phyloP scores from a whole-genome alignment of 768 basidiomycete genomes.

The Lactarius sanguifluus region DNA sequence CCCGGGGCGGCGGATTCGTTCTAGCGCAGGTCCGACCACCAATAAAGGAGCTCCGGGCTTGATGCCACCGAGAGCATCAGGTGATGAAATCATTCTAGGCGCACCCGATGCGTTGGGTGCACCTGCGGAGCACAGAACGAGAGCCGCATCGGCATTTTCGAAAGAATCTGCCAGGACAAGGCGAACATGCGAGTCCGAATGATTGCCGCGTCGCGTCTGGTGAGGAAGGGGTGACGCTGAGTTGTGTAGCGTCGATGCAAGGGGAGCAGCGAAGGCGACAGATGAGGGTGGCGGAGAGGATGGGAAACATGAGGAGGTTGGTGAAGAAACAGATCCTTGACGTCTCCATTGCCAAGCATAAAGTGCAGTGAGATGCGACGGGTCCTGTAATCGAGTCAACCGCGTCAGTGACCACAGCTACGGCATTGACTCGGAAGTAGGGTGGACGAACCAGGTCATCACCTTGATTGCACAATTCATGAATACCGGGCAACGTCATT shows the following conservation, averaged over 20 bases:
- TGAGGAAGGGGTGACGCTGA: slow-evolving; percentile 12
- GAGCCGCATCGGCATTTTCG: slow-evolving; percentile 53
- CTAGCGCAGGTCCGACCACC: slow-evolving; percentile 50
- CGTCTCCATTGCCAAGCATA: slow-evolving; percentile 20
- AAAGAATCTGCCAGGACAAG: slow-evolving; percentile 34
- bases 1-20: slow-evolving; percentile 46
- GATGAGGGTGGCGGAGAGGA: slow-evolving; percentile 21
- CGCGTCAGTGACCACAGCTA: slow-evolving; percentile 1
- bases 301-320: slow-evolving; percentile 27
- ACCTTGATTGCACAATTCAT: slow-evolving; percentile 11
- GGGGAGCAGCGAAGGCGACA: slow-evolving; percentile 19
- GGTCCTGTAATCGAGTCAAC: slow-evolving; percentile 11
- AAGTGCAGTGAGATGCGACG: neutral
- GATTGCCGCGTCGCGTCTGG: slow-evolving; percentile 10
- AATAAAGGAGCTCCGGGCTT: slow-evolving; percentile 40
- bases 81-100: slow-evolving; percentile 24
- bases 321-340: slow-evolving; percentile 26
- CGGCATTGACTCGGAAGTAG: neutral
- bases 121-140: slow-evolving; percentile 43
- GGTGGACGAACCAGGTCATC: slow-evolving; percentile 8
- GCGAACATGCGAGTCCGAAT: slow-evolving; percentile 24
- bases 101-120: slow-evolving; percentile 31
- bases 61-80: slow-evolving; percentile 25
- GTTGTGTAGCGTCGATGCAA: slow-evolving; percentile 19
- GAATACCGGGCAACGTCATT: slow-evolving; percentile 18